Percentiles rank a stretch among this genome's conserved stretches.
Evolutionary conservation across 2,329 filamentous ascomycete genomes (phyloP).

Genomic region (Remersonia thermophila): DNA sequence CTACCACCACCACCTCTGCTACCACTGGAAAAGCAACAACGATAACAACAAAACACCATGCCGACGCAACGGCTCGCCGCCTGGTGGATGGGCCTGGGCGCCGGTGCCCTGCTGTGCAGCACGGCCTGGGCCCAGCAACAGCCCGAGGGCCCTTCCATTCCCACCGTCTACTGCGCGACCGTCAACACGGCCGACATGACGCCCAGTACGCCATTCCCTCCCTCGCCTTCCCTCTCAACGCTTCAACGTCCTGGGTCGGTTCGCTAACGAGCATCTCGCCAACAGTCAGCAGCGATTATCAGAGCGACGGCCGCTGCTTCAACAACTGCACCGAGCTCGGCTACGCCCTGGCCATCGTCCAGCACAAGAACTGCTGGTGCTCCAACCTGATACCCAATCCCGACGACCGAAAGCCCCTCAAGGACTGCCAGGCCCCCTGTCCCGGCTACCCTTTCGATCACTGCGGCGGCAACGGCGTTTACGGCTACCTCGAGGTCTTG

Average conservation of each 20-base stretch:
- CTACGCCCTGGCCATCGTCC: slow-evolving; percentile 57
- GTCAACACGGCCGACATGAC: slow-evolving; percentile 32
- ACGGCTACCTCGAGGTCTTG: slow-evolving; percentile 50
- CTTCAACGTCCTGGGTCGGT: no score
- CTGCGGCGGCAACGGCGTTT: slow-evolving; percentile 52
- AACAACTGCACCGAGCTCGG: slow-evolving; percentile 39
- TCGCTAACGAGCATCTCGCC: no score
- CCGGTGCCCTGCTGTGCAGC: slow-evolving; percentile 15
- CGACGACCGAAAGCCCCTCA: slow-evolving; percentile 26
- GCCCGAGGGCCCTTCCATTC: slow-evolving; percentile 17
- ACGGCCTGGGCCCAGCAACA: slow-evolving; percentile 12
- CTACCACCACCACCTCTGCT: no score
- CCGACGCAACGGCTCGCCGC: slow-evolving; percentile 9
- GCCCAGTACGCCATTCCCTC: slow-evolving; percentile 28
- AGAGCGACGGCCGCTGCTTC: slow-evolving; percentile 59
- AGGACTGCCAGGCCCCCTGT: slow-evolving; percentile 45
- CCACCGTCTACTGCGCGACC: slow-evolving; percentile 32
- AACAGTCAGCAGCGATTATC: slow-evolving; percentile 45
- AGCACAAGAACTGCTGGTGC: slow-evolving; percentile 60
- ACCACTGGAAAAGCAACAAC: no score
- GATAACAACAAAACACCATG: no score
- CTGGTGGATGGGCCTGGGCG: slow-evolving; percentile 12
- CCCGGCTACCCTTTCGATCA: slow-evolving; percentile 56
- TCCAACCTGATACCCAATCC: slow-evolving; percentile 51
- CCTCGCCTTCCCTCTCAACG: neutral